Base-by-base conservation (phyloP, 768 basidiomycete species). In the Tricholoma bakamatsutake region DNA sequence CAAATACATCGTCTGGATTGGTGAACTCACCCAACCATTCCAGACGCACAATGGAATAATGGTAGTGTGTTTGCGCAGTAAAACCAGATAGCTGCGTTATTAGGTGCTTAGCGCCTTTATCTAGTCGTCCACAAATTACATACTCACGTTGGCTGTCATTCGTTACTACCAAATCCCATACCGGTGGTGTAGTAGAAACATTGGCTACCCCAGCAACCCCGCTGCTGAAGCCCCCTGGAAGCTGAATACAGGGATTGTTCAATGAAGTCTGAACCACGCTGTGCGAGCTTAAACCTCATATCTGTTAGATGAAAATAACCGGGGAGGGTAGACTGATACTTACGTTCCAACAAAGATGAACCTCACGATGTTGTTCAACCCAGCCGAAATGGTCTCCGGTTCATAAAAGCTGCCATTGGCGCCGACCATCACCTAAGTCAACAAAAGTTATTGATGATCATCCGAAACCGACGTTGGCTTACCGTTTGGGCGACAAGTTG, bases 341-440 rank as follows among this genome's bases (percentile, higher is more conserved):
- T 55, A 76, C 75, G 64, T 65, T 59, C 73, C 76, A 15, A 61
- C 65, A 52, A 77, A 76, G 18, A 75, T 46, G 57, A 78, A 79
- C 34, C 61, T 66, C 2, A 78, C 63, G 30, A 17, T 48, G n/a
- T 12, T 17, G 28, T 48, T 48, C 12, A 39, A 15, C 9, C 12
- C 18, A 8, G n/a, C 13, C 7, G 46, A 48, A 31, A 48, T 8
- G 30, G 28, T 48, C 9, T 15, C 13, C 10, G 46, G 46, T n/a
- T 31, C 28, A 31, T 31, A 48, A 11, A 48, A 48, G 8, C 28
- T 48, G 46, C 46, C 46, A 48, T 48, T 48, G 28, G 28, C 46
- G 15, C 46, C 46, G 28, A 48, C 46, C 30, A 31, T 24, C n/a
- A 48, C 46, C 46, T 48, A 24, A 24, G 21, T 24, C n/a, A 2